These are phyloP conservation scores for Triadica sebifera DNA, from an alignment of 345 rosid genomes.

Conservation along the genomic window DNA sequence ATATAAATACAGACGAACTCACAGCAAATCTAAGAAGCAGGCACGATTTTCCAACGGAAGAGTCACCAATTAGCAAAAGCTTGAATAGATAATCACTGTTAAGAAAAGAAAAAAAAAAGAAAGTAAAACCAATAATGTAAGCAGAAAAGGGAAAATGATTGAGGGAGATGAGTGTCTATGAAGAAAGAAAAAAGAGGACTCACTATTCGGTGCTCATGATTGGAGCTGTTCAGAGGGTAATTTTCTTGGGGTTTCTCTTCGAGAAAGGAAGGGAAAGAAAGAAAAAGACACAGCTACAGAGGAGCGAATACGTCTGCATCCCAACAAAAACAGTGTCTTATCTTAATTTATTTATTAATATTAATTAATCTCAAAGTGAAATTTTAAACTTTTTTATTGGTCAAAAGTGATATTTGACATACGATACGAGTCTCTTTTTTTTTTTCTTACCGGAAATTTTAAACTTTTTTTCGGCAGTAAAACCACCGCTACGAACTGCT, in stretches of 20 bases:
- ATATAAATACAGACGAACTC: conserved; percentile 19
- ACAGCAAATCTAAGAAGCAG: conserved; percentile 79
- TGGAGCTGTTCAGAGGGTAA: neutral
- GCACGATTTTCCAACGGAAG: conserved; percentile 80
- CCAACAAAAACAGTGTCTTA: neutral
- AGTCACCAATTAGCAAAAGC: conserved; percentile 79
- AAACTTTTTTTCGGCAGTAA: too few species aligned
- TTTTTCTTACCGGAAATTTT: too few species aligned
- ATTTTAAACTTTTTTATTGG: too few species aligned
- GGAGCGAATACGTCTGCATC: neutral
- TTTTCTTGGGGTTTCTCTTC: neutral
- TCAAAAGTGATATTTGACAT: neutral
- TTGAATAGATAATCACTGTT: conserved; percentile 73
- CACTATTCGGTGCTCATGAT: conserved; percentile 35
- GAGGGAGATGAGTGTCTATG: neutral
- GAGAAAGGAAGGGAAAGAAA: neutral
- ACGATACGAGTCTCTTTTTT: too few species aligned
- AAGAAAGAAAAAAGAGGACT: neutral
- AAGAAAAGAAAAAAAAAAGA: neutral
- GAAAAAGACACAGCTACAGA: neutral
- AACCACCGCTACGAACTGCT: too few species aligned
- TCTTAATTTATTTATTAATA: neutral
- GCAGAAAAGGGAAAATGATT: neutral
- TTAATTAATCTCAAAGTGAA: too few species aligned
- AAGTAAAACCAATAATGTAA: neutral